Conservation (phyloP, 2,329 filamentous ascomycete species). For the Monilinia fructicola region DNA sequence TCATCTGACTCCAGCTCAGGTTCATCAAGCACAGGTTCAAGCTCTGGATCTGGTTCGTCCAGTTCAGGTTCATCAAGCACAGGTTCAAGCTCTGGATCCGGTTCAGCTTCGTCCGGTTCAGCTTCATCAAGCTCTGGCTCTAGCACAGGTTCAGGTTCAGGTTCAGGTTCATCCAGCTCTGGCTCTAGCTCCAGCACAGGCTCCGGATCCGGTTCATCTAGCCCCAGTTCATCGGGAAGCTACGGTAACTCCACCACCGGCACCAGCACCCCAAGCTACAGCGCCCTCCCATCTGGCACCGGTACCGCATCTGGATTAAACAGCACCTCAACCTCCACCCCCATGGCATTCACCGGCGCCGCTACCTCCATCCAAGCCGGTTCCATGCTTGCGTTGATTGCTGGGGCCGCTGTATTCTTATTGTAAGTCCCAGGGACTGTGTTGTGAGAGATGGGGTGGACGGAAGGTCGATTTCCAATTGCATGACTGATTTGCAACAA, state of each 20-base stretch:
- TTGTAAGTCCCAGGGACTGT: not conserved
- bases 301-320: not conserved
- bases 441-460: not conserved
- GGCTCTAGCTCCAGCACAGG: not conserved
- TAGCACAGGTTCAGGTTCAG: not conserved
- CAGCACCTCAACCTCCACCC: not conserved
- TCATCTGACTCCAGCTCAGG: not conserved
- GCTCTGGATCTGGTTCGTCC: not conserved
- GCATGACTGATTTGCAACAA: too few species aligned
- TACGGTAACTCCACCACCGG: constrained; percentile 6
- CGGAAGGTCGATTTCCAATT: too few species aligned
- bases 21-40: not conserved
- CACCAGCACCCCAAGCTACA: not conserved
- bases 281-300: not conserved
- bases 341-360: not conserved
- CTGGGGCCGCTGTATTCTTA: not conserved
- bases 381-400: constrained; percentile 2
- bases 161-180: not conserved
- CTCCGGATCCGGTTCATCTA: not conserved
- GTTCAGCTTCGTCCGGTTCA: not conserved
- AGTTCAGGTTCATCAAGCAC: not conserved
- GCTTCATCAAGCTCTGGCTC: not conserved
- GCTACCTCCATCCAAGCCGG: not conserved
- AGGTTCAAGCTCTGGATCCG: not conserved
- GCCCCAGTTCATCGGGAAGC: not conserved